Percentiles rank a stretch among this genome's conserved stretches.
Conservation (phyloP, 768 basidiomycete species). For the Rhodotorula graminis region DNA sequence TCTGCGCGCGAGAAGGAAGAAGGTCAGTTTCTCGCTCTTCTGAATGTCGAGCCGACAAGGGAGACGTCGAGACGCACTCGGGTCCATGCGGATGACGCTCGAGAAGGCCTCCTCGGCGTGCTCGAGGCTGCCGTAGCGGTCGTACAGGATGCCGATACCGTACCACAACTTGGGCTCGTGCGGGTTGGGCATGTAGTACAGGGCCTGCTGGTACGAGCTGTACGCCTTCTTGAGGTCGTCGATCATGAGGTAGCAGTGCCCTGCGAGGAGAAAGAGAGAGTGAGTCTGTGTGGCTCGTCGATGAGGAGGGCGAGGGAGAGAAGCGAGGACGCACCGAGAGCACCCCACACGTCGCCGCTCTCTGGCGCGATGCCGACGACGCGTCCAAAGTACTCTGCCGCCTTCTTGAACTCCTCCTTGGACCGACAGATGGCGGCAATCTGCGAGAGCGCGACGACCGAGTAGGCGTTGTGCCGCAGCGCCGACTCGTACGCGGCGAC, state of each 20-base stretch:
- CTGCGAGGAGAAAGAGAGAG: constrained; percentile 48
- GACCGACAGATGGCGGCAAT: constrained; percentile 94
- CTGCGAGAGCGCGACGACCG: constrained; percentile 81
- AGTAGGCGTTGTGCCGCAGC: constrained; percentile 87
- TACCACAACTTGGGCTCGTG: constrained; percentile 99
- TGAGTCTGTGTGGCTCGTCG: no score
- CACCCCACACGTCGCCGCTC: constrained; percentile 98
- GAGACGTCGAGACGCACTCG: constrained; percentile 58
- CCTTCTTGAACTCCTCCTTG: constrained; percentile 96
- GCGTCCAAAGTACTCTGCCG: constrained; percentile 93
- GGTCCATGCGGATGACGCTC: constrained; percentile 92
- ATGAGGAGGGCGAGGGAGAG: no score
- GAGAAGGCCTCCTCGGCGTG: constrained; percentile 99
- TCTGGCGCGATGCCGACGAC: constrained; percentile 85
- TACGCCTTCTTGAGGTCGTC: constrained; percentile 99
- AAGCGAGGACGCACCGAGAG: constrained; percentile 58
- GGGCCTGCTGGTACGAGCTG: constrained; percentile 94
- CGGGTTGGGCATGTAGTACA: constrained; percentile 90
- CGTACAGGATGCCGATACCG: constrained; percentile 97
- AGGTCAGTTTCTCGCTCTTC: neutral
- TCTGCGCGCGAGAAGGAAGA: constrained; percentile 52
- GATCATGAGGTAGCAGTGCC: constrained; percentile 98
- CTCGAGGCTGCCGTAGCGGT: constrained; percentile 95
- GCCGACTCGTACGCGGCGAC: constrained; percentile 90
- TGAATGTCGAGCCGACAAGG: no score